These are phyloP conservation scores for Balamuthia mandrillaris DNA, from an alignment of 208 protist species.

Conservation along the genomic window DNA sequence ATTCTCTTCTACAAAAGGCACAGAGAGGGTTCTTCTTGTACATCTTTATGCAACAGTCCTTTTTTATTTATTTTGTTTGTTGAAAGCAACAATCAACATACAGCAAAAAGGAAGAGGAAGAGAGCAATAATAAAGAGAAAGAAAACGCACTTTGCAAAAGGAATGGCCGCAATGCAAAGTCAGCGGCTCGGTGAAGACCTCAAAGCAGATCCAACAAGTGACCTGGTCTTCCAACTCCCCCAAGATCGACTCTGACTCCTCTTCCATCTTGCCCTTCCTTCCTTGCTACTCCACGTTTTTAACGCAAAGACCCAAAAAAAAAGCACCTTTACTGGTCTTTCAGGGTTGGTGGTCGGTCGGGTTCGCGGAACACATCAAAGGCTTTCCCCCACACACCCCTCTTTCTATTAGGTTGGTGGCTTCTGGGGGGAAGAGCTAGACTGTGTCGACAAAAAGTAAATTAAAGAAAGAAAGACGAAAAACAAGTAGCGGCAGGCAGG, in stretches of 20 bases:
- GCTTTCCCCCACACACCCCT: no score
- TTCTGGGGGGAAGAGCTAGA: no score
- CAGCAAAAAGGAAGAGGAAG: neutral
- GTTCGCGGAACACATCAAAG: no score
- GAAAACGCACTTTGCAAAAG: neutral
- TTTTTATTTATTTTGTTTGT: neutral
- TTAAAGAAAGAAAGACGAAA: no score
- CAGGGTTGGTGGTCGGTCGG: no score
- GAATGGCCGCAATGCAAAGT: slow-evolving; percentile 19
- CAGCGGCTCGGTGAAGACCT: slow-evolving; percentile 22
- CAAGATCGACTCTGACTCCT: neutral
- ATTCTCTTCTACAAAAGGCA: slow-evolving; percentile 23
- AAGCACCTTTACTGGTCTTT: no score
- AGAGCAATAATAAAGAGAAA: neutral
- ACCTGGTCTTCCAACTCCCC: slow-evolving; percentile 29
- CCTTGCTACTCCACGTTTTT: no score
- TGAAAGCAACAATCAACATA: no score
- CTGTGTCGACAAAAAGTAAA: no score
- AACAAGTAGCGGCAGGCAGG: no score
- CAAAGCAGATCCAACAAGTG: slow-evolving; percentile 32
- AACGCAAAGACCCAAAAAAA: no score
- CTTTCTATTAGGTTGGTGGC: no score
- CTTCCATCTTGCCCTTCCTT: slow-evolving; percentile 30
- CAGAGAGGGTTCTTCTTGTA: slow-evolving; percentile 42
- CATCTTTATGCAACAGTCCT: slow-evolving; percentile 36